phyloP scores from a whole-genome alignment of 345 rosid species.

The Dimocarpus longan region DNA sequence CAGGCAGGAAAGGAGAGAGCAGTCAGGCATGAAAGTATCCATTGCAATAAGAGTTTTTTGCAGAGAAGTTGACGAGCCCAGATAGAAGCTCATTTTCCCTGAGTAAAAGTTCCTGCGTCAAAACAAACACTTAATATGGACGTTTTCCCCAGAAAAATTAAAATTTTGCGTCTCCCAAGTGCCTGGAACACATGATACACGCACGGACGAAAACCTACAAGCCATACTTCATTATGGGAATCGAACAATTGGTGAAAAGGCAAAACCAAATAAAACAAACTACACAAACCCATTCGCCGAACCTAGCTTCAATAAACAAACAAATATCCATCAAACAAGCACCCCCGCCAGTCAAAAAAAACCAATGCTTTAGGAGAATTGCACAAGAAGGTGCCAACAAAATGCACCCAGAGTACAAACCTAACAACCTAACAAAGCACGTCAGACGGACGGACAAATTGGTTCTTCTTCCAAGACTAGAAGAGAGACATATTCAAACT shows the following conservation, averaged over 20 bases:
- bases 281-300: not conserved
- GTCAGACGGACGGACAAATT: not conserved
- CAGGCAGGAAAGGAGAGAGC: slow-evolving; percentile 51
- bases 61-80: slow-evolving; percentile 63
- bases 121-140: slow-evolving; percentile 79
- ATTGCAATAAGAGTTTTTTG: slow-evolving; percentile 52
- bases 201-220: not conserved
- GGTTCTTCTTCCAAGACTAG: not conserved
- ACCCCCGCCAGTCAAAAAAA: too few species aligned
- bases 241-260: not conserved
- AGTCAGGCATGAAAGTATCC: slow-evolving; percentile 64
- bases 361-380: too few species aligned
- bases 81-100: slow-evolving; percentile 69
- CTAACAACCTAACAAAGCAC: not conserved
- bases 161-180: slow-evolving; percentile 28
- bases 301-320: not conserved
- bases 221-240: not conserved
- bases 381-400: not conserved
- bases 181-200: not conserved
- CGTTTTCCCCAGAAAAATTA: slow-evolving; percentile 35
- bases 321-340: too few species aligned
- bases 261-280: not conserved
- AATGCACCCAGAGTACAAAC: not conserved
- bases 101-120: slow-evolving; percentile 80
- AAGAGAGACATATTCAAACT: not conserved